A percentile compares a stretch with the other conserved stretches of the same genome.
phyloP scores from a whole-genome alignment of 352 stramenopile genomes.

The Phytophthora ohioensis region DNA sequence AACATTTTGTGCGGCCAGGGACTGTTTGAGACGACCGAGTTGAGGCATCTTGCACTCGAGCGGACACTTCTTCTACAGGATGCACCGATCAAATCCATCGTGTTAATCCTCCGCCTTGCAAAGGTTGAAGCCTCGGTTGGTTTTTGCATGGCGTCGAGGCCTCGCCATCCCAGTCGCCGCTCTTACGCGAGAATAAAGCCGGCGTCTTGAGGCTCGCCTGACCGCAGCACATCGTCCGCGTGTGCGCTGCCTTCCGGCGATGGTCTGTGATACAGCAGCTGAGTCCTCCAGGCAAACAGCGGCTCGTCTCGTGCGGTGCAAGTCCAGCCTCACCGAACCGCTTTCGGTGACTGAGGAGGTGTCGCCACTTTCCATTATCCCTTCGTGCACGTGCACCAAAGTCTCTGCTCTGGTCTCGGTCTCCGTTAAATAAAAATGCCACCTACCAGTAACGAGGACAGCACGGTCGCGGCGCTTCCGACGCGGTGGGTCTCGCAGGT shows the following conservation, averaged over 20 bases:
- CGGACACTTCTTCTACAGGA: conserved; percentile 29
- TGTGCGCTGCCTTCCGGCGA: conserved; percentile 19
- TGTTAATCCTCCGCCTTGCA: conserved; percentile 19
- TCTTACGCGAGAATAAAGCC: conserved; percentile 25
- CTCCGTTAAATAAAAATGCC: conserved; percentile 30
- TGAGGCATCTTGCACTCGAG: conserved; percentile 18
- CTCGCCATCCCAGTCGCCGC: conserved; percentile 12
- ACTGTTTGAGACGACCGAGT: background rate
- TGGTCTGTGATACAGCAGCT: conserved; percentile 14
- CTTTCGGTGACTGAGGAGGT: conserved; percentile 13
- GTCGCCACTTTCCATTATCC: conserved; percentile 25
- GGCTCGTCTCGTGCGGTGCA: conserved; percentile 23
- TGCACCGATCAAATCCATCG: conserved; percentile 30
- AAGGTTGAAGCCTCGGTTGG: conserved; percentile 29
- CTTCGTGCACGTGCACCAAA: conserved; percentile 14
- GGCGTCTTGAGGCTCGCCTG: conserved; percentile 29
- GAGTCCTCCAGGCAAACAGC: conserved; percentile 4
- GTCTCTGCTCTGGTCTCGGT: conserved; percentile 2
- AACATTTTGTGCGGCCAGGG: conserved; percentile 11
- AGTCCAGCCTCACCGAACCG: conserved; percentile 24
- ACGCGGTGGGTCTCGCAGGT: conserved; percentile 36
- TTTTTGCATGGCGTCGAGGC: conserved; percentile 21
- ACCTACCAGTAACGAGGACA: conserved; percentile 26
- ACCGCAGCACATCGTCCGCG: conserved; percentile 31
- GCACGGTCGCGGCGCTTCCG: conserved; percentile 16